These are phyloP conservation scores for Sugiyamaella pinicola DNA, from an alignment of 1,139 yeast species.

Conservation along the genomic window DNA sequence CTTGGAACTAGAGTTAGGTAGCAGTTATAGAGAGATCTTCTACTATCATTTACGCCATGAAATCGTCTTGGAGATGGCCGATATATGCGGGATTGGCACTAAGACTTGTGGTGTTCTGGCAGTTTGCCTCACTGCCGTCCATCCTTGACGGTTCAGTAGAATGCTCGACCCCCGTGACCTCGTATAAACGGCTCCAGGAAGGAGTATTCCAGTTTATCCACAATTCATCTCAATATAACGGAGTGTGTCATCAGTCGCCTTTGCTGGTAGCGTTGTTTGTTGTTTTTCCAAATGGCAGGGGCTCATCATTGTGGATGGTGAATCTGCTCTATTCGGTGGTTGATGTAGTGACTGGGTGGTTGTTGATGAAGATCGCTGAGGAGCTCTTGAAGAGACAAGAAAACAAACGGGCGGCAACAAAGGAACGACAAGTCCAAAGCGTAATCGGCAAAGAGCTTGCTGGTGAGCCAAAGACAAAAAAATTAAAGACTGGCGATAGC, in stretches of 20 bases:
- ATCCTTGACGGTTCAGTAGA: slow-evolving; percentile 62
- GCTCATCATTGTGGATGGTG: slow-evolving; percentile 26
- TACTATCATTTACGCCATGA: too few relatives aligned
- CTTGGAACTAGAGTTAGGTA: too few relatives aligned
- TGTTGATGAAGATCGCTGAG: slow-evolving; percentile 48
- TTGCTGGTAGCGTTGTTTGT: slow-evolving; percentile 58
- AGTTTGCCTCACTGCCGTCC: slow-evolving; percentile 39
- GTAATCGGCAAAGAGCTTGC: neutral
- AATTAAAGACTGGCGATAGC: neutral
- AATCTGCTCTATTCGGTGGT: slow-evolving; percentile 46
- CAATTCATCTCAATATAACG: slow-evolving; percentile 74
- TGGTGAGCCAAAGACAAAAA: neutral
- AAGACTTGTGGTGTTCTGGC: slow-evolving; percentile 31
- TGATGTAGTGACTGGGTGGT: slow-evolving; percentile 48
- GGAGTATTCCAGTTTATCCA: slow-evolving; percentile 71
- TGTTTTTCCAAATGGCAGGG: slow-evolving; percentile 37
- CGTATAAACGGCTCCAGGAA: slow-evolving; percentile 69
- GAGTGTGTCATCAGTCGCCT: slow-evolving; percentile 84
- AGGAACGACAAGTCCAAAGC: neutral
- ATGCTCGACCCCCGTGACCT: slow-evolving; percentile 76
- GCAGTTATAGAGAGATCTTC: too few relatives aligned
- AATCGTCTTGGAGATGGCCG: slow-evolving; percentile 10
- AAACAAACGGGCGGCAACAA: neutral
- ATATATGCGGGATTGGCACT: slow-evolving; percentile 30
- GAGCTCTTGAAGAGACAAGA: neutral